A percentile compares a stretch with the other conserved stretches of the same genome.
Conservation (phyloP, 176 grass and related monocot species). For the Zea luxurians region DNA sequence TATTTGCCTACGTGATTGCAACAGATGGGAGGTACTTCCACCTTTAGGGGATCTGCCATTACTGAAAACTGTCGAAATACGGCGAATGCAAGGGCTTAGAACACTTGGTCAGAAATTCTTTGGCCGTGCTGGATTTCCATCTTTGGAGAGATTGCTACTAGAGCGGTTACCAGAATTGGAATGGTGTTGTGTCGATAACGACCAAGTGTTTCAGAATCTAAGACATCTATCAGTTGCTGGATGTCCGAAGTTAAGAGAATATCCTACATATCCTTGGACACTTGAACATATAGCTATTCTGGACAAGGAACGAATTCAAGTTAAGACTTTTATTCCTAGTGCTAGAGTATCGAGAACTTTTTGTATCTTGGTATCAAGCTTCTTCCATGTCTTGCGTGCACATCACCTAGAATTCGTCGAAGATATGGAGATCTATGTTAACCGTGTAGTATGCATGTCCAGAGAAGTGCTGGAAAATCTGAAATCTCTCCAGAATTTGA, state of each 20-base stretch:
- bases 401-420: conserved; percentile 33
- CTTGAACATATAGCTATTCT: conserved; percentile 40
- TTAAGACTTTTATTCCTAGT: not conserved
- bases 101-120: conserved; percentile 26
- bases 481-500: conserved; percentile 10
- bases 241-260: conserved; percentile 33
- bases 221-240: conserved; percentile 18
- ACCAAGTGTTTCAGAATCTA: conserved; percentile 16
- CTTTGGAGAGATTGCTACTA: conserved; percentile 23
- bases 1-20: conserved; percentile 27
- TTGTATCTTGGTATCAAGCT: conserved; percentile 10
- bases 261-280: conserved; percentile 14
- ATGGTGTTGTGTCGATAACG: not conserved
- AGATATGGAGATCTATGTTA: conserved; percentile 5
- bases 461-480: not conserved
- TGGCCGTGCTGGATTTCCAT: conserved; percentile 27
- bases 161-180: conserved; percentile 26
- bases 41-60: conserved; percentile 38
- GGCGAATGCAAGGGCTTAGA: conserved; percentile 20
- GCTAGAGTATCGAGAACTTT: conserved; percentile 9
- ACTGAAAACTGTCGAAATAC: conserved; percentile 25
- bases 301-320: not conserved
- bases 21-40: conserved; percentile 27
- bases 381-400: conserved; percentile 20
- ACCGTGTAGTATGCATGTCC: not conserved